Evolutionary conservation across 2,329 filamentous ascomycete genomes (phyloP).

Genomic region (Apiospora sp.): DNA sequence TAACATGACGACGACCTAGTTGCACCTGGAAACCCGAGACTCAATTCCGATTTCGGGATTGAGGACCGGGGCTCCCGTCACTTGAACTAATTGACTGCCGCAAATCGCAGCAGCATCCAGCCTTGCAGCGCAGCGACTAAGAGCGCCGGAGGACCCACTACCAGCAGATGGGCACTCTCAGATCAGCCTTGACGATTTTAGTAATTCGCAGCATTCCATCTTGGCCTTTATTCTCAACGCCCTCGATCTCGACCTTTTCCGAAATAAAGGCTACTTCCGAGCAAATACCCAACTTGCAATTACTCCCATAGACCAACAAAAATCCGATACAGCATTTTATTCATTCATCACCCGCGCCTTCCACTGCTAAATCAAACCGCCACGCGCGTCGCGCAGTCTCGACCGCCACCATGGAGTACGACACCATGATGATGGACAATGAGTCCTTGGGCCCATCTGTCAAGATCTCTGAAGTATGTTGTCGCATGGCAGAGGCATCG

Average conservation of each 20-base stretch:
- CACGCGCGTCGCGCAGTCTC: conserved; percentile 26
- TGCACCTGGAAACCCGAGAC: background rate
- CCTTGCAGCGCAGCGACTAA: background rate
- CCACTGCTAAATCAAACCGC: background rate
- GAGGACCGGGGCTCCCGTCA: background rate
- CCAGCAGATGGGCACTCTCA: background rate
- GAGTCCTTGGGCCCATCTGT: conserved; percentile 64
- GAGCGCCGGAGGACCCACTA: background rate
- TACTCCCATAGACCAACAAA: background rate
- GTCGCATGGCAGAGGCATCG: conserved; percentile 6
- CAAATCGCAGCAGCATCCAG: background rate
- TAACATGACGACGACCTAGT: background rate
- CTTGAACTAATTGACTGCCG: background rate
- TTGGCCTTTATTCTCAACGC: background rate
- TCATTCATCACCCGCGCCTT: background rate
- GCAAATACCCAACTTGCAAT: background rate
- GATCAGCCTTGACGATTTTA: conserved; percentile 6
- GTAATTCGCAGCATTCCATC: conserved; percentile 13
- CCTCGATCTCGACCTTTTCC: background rate
- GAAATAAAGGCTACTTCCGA: background rate
- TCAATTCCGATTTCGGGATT: background rate
- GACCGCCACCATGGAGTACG: conserved; percentile 60
- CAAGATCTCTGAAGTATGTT: conserved; percentile 66
- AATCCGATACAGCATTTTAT: background rate
- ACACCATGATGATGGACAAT: conserved; percentile 66